Percentiles rank a stretch among this genome's conserved stretches.
These are phyloP conservation scores for Candida endomychidarum DNA, from an alignment of 805 yeast species.

Conservation along the genomic window DNA sequence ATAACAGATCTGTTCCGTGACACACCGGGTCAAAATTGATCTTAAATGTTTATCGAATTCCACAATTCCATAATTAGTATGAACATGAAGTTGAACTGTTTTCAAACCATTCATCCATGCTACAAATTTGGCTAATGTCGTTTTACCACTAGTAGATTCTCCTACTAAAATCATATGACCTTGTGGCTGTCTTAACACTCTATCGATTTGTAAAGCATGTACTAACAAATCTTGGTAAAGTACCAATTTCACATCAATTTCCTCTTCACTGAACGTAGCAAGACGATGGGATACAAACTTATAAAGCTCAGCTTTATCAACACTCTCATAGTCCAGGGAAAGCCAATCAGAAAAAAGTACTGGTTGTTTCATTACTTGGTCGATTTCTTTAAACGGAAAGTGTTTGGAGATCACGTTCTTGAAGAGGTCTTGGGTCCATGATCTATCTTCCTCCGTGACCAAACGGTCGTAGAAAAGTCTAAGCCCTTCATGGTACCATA, in stretches of 20 bases:
- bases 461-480: slow-evolving; percentile 78
- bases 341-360: slow-evolving; percentile 77
- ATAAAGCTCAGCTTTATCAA: slow-evolving; percentile 45
- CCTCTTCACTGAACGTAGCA: slow-evolving; percentile 76
- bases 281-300: slow-evolving; percentile 64
- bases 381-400: slow-evolving; percentile 50
- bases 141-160: slow-evolving; percentile 77
- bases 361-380: slow-evolving; percentile 44
- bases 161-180: slow-evolving; percentile 91
- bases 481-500: slow-evolving; percentile 82
- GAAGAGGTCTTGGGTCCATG: slow-evolving; percentile 46
- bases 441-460: slow-evolving; percentile 44
- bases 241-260: slow-evolving; percentile 56
- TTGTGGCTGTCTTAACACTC: slow-evolving; percentile 80
- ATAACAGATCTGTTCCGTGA: slow-evolving; percentile 59
- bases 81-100: slow-evolving; percentile 57
- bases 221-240: slow-evolving; percentile 71
- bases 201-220: slow-evolving; percentile 73
- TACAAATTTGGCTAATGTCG: slow-evolving; percentile 74
- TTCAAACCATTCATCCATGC: slow-evolving; percentile 87
- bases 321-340: slow-evolving; percentile 59
- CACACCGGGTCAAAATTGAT: slow-evolving; percentile 45
- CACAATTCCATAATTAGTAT: slow-evolving; percentile 48
- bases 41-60: slow-evolving; percentile 72
- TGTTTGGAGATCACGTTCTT: slow-evolving; percentile 26